Base-by-base conservation (phyloP, 75 land plant species). In the Cryptomeria japonica region DNA sequence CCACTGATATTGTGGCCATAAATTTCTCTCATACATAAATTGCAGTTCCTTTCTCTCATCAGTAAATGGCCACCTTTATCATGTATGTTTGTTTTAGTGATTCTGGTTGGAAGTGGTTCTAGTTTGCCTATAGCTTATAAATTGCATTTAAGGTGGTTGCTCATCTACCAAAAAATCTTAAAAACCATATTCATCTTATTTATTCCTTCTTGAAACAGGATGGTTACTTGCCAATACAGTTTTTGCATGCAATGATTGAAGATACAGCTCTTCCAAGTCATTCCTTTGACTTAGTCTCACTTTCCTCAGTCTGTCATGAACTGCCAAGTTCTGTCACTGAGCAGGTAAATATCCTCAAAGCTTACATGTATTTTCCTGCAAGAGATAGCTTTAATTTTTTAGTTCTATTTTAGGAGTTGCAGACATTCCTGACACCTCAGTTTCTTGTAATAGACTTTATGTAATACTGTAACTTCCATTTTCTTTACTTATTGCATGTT, bases 291-390 rank as follows among this genome's bases (percentile, higher is more conserved):
- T 61, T 91, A 75, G 91, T 91, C 31, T 91, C 92, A 11, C 18
- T 91, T 55, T 86, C 91, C 68, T 86, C 89, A 7, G 92, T 91
- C 4, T 91, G 92, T 76, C 92, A 91, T 85, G 92, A 91, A 90
- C 89, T 91, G 31, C 92, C 92, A 41, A 85, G 92, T 7, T 55
- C 58, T 34, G 92, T 91, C 32, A 90, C 92, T 22, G 86, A 90
- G 76, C 88, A 90, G 92, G 92, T 91, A 87, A 5, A 13, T 31
- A 31, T 87, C 44, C 82, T 68, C 22, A 38, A 31, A 87, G 49
- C 5, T 28, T 22, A 25, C 47, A 34, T 87, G 31, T 25, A 46
- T 87, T 36, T 46, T 39, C 3, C 32, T 83, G 38, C 22, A 36
- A 85, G 9, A 14, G 61, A 56, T 56, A 5, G 61, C 3, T 56